Percentiles rank a stretch among this genome's conserved stretches.
Conservation (phyloP, 2,329 filamentous ascomycete species). For the Fusarium keratoplasticum region DNA sequence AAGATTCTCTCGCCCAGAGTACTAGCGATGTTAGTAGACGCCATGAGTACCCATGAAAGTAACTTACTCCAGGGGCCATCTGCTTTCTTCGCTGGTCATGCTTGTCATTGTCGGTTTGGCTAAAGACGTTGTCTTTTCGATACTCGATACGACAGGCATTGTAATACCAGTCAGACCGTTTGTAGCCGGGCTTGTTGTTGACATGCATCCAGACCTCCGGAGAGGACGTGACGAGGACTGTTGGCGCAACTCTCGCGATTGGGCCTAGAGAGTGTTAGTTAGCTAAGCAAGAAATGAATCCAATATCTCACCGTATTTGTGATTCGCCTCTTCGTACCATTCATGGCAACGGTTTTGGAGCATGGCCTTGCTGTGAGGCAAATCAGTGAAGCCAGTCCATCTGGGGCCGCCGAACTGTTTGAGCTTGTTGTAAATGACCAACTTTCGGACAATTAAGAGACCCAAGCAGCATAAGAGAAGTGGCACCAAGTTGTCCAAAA, state of each 20-base stretch:
- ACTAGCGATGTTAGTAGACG: conserved; percentile 49
- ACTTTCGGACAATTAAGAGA: background rate
- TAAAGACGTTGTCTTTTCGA: conserved; percentile 64
- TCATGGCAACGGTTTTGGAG: conserved; percentile 10
- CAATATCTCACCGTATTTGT: conserved; percentile 11
- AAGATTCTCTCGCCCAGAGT: conserved; percentile 66
- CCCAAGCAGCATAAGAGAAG: background rate
- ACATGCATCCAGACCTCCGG: conserved; percentile 59
- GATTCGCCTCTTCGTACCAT: conserved; percentile 22
- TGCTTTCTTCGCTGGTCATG: conserved; percentile 60
- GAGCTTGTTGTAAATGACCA: conserved; percentile 5
- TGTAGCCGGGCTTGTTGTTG: conserved; percentile 56
- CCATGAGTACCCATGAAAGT: fast-evolving
- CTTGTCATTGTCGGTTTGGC: conserved; percentile 59
- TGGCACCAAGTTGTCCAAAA: background rate
- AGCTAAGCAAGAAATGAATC: no score
- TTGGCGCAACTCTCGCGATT: conserved; percentile 56
- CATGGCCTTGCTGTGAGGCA: conserved; percentile 20
- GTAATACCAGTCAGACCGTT: conserved; percentile 56
- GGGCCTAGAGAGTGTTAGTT: conserved; percentile 1
- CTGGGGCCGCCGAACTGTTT: conserved; percentile 12
- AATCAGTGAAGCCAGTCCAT: conserved; percentile 6
- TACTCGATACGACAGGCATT: conserved; percentile 61
- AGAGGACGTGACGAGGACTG: conserved; percentile 61
- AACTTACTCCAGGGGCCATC: conserved; percentile 62